A percentile compares a stretch with the other conserved stretches of the same genome.
phyloP scores from a whole-genome alignment of 768 basidiomycete genomes.

The Lentinula edodes region DNA sequence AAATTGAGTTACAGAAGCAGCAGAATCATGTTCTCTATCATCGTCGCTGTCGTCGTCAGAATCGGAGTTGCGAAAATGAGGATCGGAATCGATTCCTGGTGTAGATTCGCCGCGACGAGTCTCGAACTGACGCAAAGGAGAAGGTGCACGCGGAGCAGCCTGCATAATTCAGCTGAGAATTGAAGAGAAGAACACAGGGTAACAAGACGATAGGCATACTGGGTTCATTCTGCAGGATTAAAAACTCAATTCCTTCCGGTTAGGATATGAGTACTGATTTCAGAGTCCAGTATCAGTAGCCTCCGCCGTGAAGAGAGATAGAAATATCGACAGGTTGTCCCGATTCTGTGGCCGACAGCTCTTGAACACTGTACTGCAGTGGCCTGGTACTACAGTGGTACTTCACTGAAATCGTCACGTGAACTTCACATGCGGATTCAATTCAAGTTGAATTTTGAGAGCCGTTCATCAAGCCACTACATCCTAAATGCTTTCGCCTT shows the following conservation, averaged over 20 bases:
- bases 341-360: too few relatives aligned
- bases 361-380: too few relatives aligned
- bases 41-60: constrained; percentile 35
- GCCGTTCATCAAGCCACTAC: background rate
- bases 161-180: background rate
- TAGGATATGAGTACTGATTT: too few relatives aligned
- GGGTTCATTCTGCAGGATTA: background rate
- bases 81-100: background rate
- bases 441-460: background rate
- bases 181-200: background rate
- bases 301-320: background rate
- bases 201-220: background rate
- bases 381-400: too few relatives aligned
- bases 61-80: constrained; percentile 36
- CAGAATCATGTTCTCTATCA: constrained; percentile 25
- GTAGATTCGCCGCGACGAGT: background rate
- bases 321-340: background rate
- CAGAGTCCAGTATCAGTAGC: too few relatives aligned
- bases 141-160: background rate
- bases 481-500: background rate
- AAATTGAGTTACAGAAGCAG: constrained; percentile 68
- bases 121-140: background rate
- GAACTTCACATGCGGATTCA: background rate
- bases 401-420: too few relatives aligned
- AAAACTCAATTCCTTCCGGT: background rate